phyloP scores from a whole-genome alignment of 495 filamentous ascomycete species.

The Poronia punctata region DNA sequence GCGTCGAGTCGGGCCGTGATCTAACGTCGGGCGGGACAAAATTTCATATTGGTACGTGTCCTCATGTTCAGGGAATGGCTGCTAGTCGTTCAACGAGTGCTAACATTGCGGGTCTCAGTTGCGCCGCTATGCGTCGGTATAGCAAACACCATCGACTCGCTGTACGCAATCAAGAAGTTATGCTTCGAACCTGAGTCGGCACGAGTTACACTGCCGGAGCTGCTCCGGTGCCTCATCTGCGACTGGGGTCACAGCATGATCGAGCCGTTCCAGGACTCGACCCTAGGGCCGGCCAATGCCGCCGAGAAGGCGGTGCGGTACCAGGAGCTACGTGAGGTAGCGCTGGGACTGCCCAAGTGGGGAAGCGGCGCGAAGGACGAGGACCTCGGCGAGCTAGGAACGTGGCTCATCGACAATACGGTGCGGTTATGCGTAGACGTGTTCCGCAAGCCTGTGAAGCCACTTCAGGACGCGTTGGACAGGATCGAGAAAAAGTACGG shows the following conservation, averaged over 20 bases:
- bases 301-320: conserved; percentile 9
- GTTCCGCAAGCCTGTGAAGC: neutral
- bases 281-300: conserved; percentile 10
- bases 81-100: neutral
- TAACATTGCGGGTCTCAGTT: neutral
- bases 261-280: conserved; percentile 16
- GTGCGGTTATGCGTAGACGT: conserved; percentile 1
- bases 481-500: conserved; percentile 3
- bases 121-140: conserved; percentile 5
- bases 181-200: conserved; percentile 1
- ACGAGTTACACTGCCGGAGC: conserved; percentile 2
- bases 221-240: conserved; percentile 10
- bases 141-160: conserved; percentile 9
- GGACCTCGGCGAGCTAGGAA: neutral
- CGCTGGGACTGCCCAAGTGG: conserved; percentile 6
- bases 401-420: conserved; percentile 3
- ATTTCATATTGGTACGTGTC: conserved; percentile 4
- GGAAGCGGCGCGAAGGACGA: conserved; percentile 1
- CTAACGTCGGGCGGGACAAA: conserved; percentile 7
- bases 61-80: neutral
- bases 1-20: conserved; percentile 4
- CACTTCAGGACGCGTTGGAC: neutral
- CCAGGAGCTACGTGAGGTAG: conserved; percentile 9
- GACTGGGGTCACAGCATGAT: conserved; percentile 17
- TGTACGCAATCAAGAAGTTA: conserved; percentile 9